phyloP scores from a whole-genome alignment of 805 yeast genomes.

The Metschnikowia baotianmanensis region DNA sequence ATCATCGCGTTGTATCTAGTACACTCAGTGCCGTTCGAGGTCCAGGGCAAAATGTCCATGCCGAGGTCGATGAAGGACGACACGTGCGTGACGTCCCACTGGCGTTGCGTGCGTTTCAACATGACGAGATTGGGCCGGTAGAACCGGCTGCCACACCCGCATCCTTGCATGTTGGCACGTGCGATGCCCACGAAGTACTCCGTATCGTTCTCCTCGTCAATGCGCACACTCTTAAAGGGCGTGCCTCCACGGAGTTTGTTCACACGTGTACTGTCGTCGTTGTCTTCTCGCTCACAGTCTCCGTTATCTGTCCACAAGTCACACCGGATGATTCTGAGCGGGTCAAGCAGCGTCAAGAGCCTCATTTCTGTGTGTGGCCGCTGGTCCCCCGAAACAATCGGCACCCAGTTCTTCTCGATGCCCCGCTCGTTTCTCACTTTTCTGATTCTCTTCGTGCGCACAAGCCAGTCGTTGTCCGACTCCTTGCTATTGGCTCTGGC shows the following conservation, averaged over 20 bases:
- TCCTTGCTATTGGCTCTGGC: neutral
- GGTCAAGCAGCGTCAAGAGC: constrained; percentile 32
- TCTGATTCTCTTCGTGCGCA: constrained; percentile 8
- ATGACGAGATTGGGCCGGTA: constrained; percentile 46
- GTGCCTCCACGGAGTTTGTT: constrained; percentile 26
- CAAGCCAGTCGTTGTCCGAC: constrained; percentile 2
- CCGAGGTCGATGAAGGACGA: constrained; percentile 32
- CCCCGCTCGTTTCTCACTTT: constrained; percentile 9
- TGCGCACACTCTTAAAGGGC: constrained; percentile 12
- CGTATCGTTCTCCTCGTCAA: constrained; percentile 16
- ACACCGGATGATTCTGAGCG: constrained; percentile 29
- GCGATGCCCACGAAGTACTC: constrained; percentile 48
- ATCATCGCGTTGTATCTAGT: constrained; percentile 39
- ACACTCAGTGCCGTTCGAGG: constrained; percentile 26
- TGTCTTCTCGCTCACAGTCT: constrained; percentile 19
- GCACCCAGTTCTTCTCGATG: constrained; percentile 38
- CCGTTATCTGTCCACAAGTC: constrained; percentile 23
- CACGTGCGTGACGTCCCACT: constrained; percentile 23
- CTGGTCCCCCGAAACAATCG: constrained; percentile 28
- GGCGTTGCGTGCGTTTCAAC: constrained; percentile 27
- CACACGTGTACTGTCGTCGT: constrained; percentile 4
- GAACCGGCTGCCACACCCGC: constrained; percentile 45
- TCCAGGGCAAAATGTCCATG: constrained; percentile 30
- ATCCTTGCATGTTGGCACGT: constrained; percentile 39
- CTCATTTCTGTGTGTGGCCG: constrained; percentile 28